Conservation (phyloP, 2,329 filamentous ascomycete species). For the Diaporthe helianthi region DNA sequence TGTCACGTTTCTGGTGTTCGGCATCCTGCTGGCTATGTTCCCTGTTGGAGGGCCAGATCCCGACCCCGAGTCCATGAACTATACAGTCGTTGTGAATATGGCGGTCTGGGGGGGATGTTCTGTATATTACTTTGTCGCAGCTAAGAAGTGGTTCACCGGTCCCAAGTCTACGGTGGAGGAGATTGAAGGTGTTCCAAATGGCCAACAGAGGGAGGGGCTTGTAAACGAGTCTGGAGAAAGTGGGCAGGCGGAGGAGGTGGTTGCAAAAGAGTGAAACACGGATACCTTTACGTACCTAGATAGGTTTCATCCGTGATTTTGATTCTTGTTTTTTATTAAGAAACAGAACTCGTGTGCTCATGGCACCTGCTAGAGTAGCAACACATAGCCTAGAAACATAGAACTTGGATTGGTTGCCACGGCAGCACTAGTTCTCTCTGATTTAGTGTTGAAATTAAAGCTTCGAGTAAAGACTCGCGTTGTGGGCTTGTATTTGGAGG, state of each 20-base stretch:
- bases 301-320: no score
- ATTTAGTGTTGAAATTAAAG: no score
- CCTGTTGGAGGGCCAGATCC: slow-evolving; percentile 62
- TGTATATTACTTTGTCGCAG: slow-evolving; percentile 62
- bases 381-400: no score
- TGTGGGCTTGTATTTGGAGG: background rate
- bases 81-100: slow-evolving; percentile 67
- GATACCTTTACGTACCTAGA: background rate
- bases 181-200: slow-evolving; percentile 37
- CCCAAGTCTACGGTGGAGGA: slow-evolving; percentile 62
- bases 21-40: slow-evolving; percentile 65
- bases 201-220: slow-evolving; percentile 31
- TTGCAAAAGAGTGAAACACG: slow-evolving; percentile 11
- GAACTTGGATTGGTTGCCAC: no score
- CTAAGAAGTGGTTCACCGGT: slow-evolving; percentile 66
- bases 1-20: slow-evolving; percentile 61
- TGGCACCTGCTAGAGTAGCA: no score
- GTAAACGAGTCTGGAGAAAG: slow-evolving; percentile 10
- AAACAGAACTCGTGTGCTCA: no score
- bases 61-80: slow-evolving; percentile 62
- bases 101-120: slow-evolving; percentile 64
- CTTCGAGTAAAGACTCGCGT: no score
- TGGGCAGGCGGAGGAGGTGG: slow-evolving; percentile 21
- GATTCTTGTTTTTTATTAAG: no score
- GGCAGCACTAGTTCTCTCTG: no score